Base-by-base conservation (phyloP, 2,329 filamentous ascomycete genomes). In the Clonostachys rosea region DNA sequence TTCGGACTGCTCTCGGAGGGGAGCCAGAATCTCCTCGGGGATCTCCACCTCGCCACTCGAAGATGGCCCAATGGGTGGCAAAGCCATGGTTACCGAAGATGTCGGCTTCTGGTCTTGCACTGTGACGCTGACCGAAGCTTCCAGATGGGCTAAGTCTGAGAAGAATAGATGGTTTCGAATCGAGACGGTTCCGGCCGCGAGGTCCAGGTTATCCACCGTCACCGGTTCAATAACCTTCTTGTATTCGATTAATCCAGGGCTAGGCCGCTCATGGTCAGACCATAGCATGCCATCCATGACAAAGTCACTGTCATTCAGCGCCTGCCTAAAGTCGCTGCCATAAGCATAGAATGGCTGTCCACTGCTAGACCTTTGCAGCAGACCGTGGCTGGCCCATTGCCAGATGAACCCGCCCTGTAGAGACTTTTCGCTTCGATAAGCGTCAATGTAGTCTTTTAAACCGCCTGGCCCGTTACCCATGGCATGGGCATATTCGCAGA, bases 401-500 rank as follows among this genome's bases (percentile, higher is more conserved):
- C 81, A 85, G 54, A 84, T 76, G 50, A 77, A 83, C 0, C 84
- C 85, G 8, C 85, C 85, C 55, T 87, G 84, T 0, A 88, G 71
- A 3, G 75, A 73, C 1, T 75, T 75, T 49, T 86, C 68, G 24
- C 71, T 70, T 35, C 78, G 75, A 65, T 88, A 89, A 0, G 75
- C 71, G 40, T 81, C 71, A 44, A 84, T 71, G 50, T 89, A 89
- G 50, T 88, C 85, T 50, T 84, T 75, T 9, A 89, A 70, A 34
- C 78, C 78, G 2, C 86, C 86, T 0, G 86, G 86, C 0, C 84
- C 86, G 55, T 89, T 89, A 6, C 86, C 86, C 85, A 89, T 89
- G 1, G 86, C 84, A 56, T 80, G 77, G 0, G 63, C 75, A 49
- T 78, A 81, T 51, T 83, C 78, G 55, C 76, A 80, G 3, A 81